Evolutionary conservation across 2,329 filamentous ascomycete genomes (phyloP).

Genomic region (Fusarium marasasianum): DNA sequence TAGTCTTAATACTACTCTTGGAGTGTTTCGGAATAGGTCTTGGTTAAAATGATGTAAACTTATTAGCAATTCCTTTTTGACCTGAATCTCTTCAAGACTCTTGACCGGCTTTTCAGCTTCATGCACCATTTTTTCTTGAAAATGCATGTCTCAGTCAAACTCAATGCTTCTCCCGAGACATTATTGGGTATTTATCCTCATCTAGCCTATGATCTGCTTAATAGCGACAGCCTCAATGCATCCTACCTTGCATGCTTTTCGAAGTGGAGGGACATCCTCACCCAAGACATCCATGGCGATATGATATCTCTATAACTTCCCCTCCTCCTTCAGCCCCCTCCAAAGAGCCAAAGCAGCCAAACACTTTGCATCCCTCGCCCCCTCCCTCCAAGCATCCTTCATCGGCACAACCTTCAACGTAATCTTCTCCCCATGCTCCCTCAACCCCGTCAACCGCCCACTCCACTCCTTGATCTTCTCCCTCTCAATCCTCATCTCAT

Average conservation of each 20-base stretch:
- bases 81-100: too few species aligned
- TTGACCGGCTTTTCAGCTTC: not conserved
- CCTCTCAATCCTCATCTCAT: constrained; percentile 62
- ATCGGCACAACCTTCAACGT: constrained; percentile 67
- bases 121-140: not conserved
- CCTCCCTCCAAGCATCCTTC: constrained; percentile 66
- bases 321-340: constrained; percentile 62
- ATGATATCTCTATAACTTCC: constrained; percentile 43
- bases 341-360: constrained; percentile 67
- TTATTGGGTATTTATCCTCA: too few species aligned
- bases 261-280: not conserved
- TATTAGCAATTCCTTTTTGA: too few species aligned
- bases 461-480: constrained; percentile 63
- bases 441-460: constrained; percentile 66
- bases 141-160: not conserved
- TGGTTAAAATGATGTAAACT: too few species aligned
- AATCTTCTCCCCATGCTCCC: constrained; percentile 69
- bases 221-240: not conserved
- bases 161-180: not conserved
- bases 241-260: not conserved
- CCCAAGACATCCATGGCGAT: not conserved
- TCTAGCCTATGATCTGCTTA: not conserved
- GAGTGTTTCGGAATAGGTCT: too few species aligned
- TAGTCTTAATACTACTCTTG: too few species aligned
- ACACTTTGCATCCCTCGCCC: constrained; percentile 67